Conservation (phyloP, 2,329 filamentous ascomycete genomes). For the Colletotrichum nymphaeae region DNA sequence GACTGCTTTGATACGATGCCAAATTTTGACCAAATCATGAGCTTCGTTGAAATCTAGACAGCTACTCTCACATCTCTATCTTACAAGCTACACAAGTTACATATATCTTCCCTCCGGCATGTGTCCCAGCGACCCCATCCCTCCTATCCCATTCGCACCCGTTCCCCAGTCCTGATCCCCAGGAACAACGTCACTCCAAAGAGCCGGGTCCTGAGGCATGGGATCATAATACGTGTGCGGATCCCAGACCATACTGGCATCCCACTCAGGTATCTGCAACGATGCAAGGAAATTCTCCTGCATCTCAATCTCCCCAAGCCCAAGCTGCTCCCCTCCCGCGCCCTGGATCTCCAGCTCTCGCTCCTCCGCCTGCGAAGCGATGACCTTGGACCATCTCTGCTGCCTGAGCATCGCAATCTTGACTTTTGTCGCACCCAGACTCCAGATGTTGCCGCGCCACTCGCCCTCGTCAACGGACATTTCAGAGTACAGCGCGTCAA, state of each 20-base stretch:
- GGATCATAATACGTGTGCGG: neutral
- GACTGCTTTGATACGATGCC: too few relatives aligned
- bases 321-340: neutral
- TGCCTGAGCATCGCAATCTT: conserved; percentile 58
- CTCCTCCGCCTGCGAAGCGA: conserved; percentile 40
- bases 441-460: conserved; percentile 60
- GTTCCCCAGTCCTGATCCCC: neutral
- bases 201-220: neutral
- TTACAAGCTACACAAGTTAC: neutral
- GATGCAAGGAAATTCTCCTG: conserved; percentile 2
- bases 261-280: conserved; percentile 6
- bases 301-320: neutral
- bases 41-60: neutral
- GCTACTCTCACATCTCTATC: too few relatives aligned
- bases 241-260: neutral
- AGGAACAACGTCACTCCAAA: neutral
- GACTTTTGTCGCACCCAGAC: conserved; percentile 59
- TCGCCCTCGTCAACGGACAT: conserved; percentile 44
- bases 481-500: conserved; percentile 49
- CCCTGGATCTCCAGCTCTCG: neutral
- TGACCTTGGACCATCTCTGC: conserved; percentile 59
- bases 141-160: neutral
- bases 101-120: neutral
- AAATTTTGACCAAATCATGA: too few relatives aligned
- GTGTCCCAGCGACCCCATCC: neutral